phyloP scores from a whole-genome alignment of 768 basidiomycete species.

The Butyriboletus loyo region DNA sequence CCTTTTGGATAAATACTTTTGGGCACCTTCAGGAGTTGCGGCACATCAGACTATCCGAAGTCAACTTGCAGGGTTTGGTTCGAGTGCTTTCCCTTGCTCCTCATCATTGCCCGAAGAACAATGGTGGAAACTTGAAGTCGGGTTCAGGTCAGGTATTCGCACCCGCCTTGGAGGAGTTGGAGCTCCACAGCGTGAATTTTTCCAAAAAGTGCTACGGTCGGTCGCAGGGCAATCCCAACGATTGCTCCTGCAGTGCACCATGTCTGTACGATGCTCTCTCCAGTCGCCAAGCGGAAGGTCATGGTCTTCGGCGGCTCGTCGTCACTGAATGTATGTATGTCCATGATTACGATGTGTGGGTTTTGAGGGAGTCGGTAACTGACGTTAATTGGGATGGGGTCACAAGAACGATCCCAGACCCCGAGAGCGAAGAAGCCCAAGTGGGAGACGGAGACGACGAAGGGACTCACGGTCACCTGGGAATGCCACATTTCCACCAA shows the following conservation, averaged over 20 bases:
- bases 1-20: slow-evolving; percentile 19
- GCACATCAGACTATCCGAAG: slow-evolving; percentile 7
- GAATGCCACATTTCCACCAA: background rate
- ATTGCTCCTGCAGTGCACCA: slow-evolving; percentile 2
- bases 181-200: slow-evolving; percentile 9
- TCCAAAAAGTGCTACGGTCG: slow-evolving; percentile 2
- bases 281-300: slow-evolving; percentile 7
- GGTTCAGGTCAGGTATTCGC: slow-evolving; percentile 12
- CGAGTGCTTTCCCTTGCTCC: background rate
- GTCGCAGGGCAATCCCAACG: background rate
- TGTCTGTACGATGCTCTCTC: slow-evolving; percentile 20
- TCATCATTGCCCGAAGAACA: background rate
- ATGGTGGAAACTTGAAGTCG: background rate
- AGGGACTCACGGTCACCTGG: background rate
- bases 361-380: slow-evolving; percentile 3
- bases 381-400: slow-evolving; percentile 20
- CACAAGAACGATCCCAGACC: background rate
- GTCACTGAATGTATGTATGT: slow-evolving; percentile 13
- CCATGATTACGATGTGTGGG: background rate
- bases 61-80: slow-evolving; percentile 9
- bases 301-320: slow-evolving; percentile 10
- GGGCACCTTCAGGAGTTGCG: slow-evolving; percentile 13
- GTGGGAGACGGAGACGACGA: background rate
- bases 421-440: background rate
- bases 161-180: slow-evolving; percentile 13